A percentile compares a stretch with the other conserved stretches of the same genome.
These are phyloP conservation scores for Globisporangium spinosum DNA, from an alignment of 352 stramenopile genomes.

Conservation along the genomic window DNA sequence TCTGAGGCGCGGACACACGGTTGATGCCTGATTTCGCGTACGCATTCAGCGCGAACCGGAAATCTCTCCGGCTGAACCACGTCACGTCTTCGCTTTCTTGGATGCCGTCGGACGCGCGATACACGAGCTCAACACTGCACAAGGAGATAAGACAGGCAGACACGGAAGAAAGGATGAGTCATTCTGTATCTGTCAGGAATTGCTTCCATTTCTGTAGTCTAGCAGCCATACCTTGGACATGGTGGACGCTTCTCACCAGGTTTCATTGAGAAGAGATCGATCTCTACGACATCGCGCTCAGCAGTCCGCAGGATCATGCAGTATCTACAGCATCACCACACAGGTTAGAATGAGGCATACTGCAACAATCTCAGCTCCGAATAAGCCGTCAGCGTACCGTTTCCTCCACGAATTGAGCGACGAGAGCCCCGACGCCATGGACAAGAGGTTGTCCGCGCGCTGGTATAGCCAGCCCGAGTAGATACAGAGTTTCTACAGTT, in stretches of 20 bases:
- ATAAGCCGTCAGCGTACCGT: constrained; percentile 28
- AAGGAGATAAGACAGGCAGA: neutral
- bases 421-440: constrained; percentile 65
- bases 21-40: constrained; percentile 64
- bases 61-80: constrained; percentile 72
- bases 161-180: neutral
- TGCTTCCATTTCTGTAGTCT: neutral
- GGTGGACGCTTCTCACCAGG: constrained; percentile 64
- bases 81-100: constrained; percentile 47
- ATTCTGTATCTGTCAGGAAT: neutral
- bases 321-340: constrained; percentile 39
- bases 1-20: constrained; percentile 52
- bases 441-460: constrained; percentile 77
- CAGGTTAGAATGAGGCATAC: neutral
- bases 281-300: constrained; percentile 58
- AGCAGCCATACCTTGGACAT: constrained; percentile 41
- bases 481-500: constrained; percentile 63
- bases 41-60: constrained; percentile 57
- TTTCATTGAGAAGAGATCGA: constrained; percentile 80
- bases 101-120: constrained; percentile 52
- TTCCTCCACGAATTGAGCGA: constrained; percentile 82
- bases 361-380: neutral
- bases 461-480: constrained; percentile 84
- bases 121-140: constrained; percentile 53
- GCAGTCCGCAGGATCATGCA: constrained; percentile 66